phyloP scores from a whole-genome alignment of 2,329 filamentous ascomycete species.

The Byssochlamys sp. region DNA sequence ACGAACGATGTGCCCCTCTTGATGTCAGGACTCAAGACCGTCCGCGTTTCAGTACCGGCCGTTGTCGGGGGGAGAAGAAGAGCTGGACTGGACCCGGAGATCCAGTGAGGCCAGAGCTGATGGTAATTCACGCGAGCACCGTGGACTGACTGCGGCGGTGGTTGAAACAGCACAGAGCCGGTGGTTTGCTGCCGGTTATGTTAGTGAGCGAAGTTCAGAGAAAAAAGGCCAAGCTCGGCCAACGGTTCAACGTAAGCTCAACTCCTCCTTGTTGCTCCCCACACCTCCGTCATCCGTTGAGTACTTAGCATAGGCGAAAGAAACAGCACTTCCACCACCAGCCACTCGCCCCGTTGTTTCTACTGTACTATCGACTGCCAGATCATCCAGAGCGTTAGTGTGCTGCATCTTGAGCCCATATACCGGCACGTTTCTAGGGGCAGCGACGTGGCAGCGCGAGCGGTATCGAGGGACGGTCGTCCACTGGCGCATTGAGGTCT shows the following conservation, averaged over 20 bases:
- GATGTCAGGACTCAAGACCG: neutral
- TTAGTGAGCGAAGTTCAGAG: neutral
- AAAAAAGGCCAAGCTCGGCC: slow-evolving; percentile 1
- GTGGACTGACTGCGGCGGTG: neutral
- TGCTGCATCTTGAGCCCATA: neutral
- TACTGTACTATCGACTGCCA: neutral
- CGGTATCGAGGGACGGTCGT: slow-evolving; percentile 20
- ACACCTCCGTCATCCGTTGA: slow-evolving; percentile 10
- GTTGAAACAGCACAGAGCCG: neutral
- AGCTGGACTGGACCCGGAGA: neutral
- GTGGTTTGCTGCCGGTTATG: neutral
- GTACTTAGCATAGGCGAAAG: neutral
- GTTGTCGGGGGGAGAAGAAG: neutral
- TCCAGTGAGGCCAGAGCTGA: neutral
- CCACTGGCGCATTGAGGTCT: slow-evolving; percentile 33
- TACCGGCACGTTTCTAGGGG: neutral
- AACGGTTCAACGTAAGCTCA: slow-evolving; percentile 1
- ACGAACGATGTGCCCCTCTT: neutral
- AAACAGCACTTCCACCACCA: neutral
- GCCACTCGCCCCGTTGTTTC: neutral
- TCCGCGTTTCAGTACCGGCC: neutral
- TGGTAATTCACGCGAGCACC: neutral
- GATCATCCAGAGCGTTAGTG: neutral
- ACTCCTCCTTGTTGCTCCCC: slow-evolving; percentile 4
- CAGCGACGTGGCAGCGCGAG: slow-evolving; percentile 12